phyloP scores from a whole-genome alignment of 139 green algal species.

The Closterium sp. region DNA sequence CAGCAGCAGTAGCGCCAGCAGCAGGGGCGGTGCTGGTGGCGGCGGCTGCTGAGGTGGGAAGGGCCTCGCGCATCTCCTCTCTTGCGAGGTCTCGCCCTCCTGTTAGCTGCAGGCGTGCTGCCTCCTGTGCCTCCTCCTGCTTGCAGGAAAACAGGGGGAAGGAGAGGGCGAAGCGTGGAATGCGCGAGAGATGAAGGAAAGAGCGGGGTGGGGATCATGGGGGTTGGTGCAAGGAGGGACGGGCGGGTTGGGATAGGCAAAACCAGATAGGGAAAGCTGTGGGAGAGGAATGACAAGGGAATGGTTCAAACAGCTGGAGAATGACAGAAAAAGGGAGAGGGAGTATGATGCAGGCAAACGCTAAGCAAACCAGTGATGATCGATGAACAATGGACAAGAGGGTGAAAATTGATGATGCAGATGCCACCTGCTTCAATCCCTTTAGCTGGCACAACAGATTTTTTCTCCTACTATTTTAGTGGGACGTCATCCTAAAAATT shows the following conservation, averaged over 20 bases:
- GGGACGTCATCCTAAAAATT: too few species aligned
- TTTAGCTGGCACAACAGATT: too few species aligned
- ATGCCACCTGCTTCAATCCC: not conserved
- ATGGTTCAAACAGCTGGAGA: not conserved
- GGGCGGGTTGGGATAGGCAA: not conserved
- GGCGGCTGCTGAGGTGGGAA: not conserved
- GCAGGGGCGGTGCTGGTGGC: not conserved
- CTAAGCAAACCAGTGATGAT: too few species aligned
- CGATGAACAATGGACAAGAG: not conserved
- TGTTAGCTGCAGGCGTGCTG: slow-evolving; percentile 16
- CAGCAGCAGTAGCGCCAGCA: not conserved
- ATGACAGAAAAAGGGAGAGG: not conserved
- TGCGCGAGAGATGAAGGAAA: not conserved
- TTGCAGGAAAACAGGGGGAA: not conserved
- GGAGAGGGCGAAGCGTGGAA: not conserved
- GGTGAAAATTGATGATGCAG: not conserved
- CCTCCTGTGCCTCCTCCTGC: slow-evolving; percentile 43
- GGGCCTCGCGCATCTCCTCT: slow-evolving; percentile 40
- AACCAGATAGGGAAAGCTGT: not conserved
- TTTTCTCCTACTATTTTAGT: too few species aligned
- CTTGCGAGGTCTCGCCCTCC: slow-evolving; percentile 20
- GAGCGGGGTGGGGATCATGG: not conserved
- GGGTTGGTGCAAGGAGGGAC: not conserved
- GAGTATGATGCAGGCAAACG: not conserved
- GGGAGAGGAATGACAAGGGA: not conserved